Percentiles rank a stretch among this genome's conserved stretches.
Evolutionary conservation across 2,329 filamentous ascomycete species (phyloP).

Genomic region (Fusarium liriodendri): DNA sequence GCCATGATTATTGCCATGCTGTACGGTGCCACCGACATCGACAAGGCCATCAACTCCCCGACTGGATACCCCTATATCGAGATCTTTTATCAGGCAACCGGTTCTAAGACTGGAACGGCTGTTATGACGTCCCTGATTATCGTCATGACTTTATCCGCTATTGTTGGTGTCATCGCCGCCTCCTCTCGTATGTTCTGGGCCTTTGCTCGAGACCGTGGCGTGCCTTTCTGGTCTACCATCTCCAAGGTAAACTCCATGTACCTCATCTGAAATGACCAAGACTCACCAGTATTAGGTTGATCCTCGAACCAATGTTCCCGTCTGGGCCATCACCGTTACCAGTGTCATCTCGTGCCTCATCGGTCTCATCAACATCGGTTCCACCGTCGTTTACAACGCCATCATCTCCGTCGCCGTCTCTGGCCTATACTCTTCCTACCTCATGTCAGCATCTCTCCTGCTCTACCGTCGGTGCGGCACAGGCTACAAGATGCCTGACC

Average conservation of each 20-base stretch:
- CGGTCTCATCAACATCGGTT: slow-evolving; percentile 38
- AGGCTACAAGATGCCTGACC: slow-evolving; percentile 38
- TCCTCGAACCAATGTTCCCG: slow-evolving; percentile 32
- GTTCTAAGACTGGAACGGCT: slow-evolving; percentile 29
- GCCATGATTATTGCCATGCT: slow-evolving; percentile 42
- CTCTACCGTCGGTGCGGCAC: slow-evolving; percentile 39
- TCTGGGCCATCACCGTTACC: slow-evolving; percentile 35
- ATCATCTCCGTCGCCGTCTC: slow-evolving; percentile 38
- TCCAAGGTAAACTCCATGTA: slow-evolving; percentile 20
- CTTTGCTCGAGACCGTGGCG: slow-evolving; percentile 33
- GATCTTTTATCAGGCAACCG: slow-evolving; percentile 39
- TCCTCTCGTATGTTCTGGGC: slow-evolving; percentile 42
- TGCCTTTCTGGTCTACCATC: slow-evolving; percentile 33
- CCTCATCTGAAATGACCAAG: rapidly evolving
- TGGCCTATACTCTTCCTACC: slow-evolving; percentile 36
- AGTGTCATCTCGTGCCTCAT: slow-evolving; percentile 37
- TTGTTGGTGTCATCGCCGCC: slow-evolving; percentile 38
- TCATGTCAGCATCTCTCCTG: slow-evolving; percentile 34
- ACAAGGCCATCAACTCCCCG: slow-evolving; percentile 30
- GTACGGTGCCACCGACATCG: slow-evolving; percentile 36
- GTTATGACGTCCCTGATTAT: slow-evolving; percentile 35
- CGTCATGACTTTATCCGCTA: slow-evolving; percentile 38
- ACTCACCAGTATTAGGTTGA: slow-evolving; percentile 25
- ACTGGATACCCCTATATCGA: slow-evolving; percentile 41
- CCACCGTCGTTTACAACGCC: slow-evolving; percentile 37